phyloP scores from a whole-genome alignment of 2,329 filamentous ascomycete species.

The Calonectria honghensis region DNA sequence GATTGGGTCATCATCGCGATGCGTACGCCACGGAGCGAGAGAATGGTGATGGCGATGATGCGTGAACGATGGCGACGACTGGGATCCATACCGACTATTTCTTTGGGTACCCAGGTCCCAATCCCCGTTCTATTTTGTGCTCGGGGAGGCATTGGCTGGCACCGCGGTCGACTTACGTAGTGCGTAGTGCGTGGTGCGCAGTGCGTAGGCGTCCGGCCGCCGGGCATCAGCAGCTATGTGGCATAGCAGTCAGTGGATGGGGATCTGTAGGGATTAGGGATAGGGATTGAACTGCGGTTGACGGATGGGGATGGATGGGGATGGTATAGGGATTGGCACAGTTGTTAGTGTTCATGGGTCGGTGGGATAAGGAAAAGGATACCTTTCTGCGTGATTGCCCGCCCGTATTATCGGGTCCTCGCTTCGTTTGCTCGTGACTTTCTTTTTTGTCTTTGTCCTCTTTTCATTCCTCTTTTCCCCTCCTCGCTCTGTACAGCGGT shows the following conservation, averaged over 20 bases:
- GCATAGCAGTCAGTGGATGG: conserved; percentile 44
- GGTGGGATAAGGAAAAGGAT: conserved; percentile 28
- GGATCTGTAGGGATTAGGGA: conserved; percentile 48
- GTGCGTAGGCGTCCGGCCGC: conserved; percentile 22
- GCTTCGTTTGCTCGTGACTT: conserved; percentile 32
- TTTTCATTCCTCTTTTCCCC: conserved; percentile 26
- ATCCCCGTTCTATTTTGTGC: background rate
- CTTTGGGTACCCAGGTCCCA: conserved; percentile 28
- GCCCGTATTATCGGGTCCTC: conserved; percentile 38
- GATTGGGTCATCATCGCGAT: conserved; percentile 37
- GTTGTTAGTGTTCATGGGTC: conserved; percentile 23
- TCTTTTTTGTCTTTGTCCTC: conserved; percentile 28
- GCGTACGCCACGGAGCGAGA: conserved; percentile 14
- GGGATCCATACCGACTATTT: conserved; percentile 30
- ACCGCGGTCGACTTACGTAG: conserved; percentile 34
- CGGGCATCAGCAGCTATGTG: conserved; percentile 39
- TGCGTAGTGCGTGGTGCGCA: conserved; percentile 9
- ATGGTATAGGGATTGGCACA: conserved; percentile 38
- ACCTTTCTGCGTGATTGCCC: conserved; percentile 28
- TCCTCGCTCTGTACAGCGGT: conserved; percentile 20
- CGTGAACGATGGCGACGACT: conserved; percentile 15
- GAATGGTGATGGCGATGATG: conserved; percentile 16
- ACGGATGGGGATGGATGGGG: conserved; percentile 39
- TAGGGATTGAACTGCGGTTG: conserved; percentile 43
- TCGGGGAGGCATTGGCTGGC: conserved; percentile 1